Base-by-base conservation (phyloP, 352 stramenopile genomes). In the Pythium dissotocum region DNA sequence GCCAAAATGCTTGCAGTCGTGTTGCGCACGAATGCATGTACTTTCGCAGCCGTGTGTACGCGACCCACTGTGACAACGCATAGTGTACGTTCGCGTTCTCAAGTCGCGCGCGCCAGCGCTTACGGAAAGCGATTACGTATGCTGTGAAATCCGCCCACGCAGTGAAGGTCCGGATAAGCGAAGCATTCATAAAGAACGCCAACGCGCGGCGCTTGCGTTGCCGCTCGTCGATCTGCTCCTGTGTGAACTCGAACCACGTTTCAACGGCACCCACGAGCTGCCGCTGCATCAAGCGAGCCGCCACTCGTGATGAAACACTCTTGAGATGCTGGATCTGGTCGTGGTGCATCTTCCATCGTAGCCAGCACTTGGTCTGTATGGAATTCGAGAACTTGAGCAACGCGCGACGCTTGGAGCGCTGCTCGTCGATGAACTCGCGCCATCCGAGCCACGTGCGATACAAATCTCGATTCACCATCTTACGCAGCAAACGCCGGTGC, bases 201-300 rank as follows among this genome's bases (percentile, higher is more conserved):
- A 95, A 59, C 1, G 83, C 87, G 12, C 83, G 78, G 2, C 85
- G 79, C 60, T 79, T 64, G 7, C 65, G 65, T 48, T 88, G 83
- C n/a, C 80, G 77, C 14, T 58, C 21, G 24, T 79, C 66, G 14
- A 82, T 77, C 42, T 83, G 76, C 21, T 93, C 73, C 48, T 88
- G 80, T 0, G 85, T 66, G 65, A 87, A 85, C 24, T 90, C 85
- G 55, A 79, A 77, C 87, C 87, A 95, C 12, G 77, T 88, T n/a
- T 61, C 67, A 1, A 95, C 77, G 2, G 85, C 85, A 61, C 70
- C 73, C 12, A 68, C 63, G 1, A 67, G 70, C 10, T 82, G 77
- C 16, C 79, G 58, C 58, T 87, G 70, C 42, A 70, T 73, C 16
- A 93, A 65, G 5, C 82, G 75, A 48, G 71, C 63, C 2, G 63